Evolutionary conservation across 352 stramenopile species (phyloP).

Genomic region (Phytopythium boreale): DNA sequence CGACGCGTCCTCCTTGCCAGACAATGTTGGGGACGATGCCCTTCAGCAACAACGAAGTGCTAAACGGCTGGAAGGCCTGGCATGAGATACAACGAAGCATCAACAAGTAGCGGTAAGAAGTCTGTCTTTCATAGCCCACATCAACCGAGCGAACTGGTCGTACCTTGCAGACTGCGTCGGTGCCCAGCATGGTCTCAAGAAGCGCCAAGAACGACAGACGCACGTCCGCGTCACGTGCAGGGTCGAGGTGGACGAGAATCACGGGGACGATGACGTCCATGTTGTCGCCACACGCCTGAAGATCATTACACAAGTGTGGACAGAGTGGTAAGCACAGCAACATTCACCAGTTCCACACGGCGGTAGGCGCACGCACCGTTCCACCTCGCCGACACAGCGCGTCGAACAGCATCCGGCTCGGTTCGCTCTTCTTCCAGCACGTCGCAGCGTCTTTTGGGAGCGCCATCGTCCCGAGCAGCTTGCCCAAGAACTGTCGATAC

Average conservation of each 20-base stretch:
- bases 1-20: constrained; percentile 84
- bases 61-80: constrained; percentile 68
- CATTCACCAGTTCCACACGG: not conserved
- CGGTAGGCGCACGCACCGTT: constrained; percentile 25
- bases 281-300: constrained; percentile 56
- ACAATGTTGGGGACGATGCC: constrained; percentile 89
- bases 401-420: constrained; percentile 70
- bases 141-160: not conserved
- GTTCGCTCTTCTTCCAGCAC: constrained; percentile 62
- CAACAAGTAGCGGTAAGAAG: not conserved
- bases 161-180: constrained; percentile 50
- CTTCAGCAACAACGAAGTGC: constrained; percentile 55
- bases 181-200: constrained; percentile 77
- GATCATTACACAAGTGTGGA: not conserved
- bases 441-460: constrained; percentile 31
- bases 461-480: constrained; percentile 50
- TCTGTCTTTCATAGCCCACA: not conserved
- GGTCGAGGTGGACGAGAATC: constrained; percentile 63
- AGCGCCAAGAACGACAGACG: constrained; percentile 81
- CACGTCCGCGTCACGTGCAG: constrained; percentile 66
- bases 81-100: not conserved
- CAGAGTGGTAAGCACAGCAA: not conserved
- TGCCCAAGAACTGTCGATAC: constrained; percentile 51
- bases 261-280: constrained; percentile 58
- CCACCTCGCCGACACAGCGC: constrained; percentile 67